Evolutionary conservation across 2,329 filamentous ascomycete species (phyloP), one percentile per base, ranked within the genome.

Genomic region (Blastomyces emzantsi): DNA sequence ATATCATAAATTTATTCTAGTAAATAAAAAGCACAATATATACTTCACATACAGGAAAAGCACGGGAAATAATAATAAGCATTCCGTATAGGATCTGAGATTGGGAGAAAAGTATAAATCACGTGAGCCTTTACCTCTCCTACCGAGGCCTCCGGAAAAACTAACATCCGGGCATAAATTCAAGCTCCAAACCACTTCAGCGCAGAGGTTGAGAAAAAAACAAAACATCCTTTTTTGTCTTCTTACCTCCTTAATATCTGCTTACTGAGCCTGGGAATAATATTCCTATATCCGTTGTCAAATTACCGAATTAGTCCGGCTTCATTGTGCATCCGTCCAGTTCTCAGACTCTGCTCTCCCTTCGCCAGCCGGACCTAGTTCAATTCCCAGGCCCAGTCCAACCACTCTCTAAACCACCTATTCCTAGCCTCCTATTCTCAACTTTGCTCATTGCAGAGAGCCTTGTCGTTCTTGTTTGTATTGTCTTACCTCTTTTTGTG

Each of bases 181-280:
- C 36, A 59, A 45, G 39, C 39, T 45, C 36, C 33, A n/a, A 58
- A 41, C 15, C 28, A 9, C 36, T 28, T 28, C 15, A 22, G 15
- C 3, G 4, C 17, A 19, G 5, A 55, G 28, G 8, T 52, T 25
- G 56, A 59, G 15, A 19, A 11, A 30, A 36, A 8, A n/a, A n/a
- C 28, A 36, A 36, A 55, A 33, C 17, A 36, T 36, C 6, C 17
- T 30, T 22, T 1, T 28, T 28, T 19, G 33, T 59, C 43, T 41
- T n/a, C 56, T 22, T 28, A 45, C 22, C 36, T 6, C 2, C 22
- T 59, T n/a, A 22, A 45, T 28, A 43, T 8, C 11, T 43, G 36
- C 36, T 22, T 25, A 19, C 56, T 57, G 56, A 30, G 56, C 56
- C 56, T 45, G 56, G 56, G 39, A 59, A 59, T 58, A 57, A 57